These are phyloP conservation scores for Aspergillus sp. DNA, from an alignment of 2,329 filamentous ascomycete genomes.

Conservation along the genomic window DNA sequence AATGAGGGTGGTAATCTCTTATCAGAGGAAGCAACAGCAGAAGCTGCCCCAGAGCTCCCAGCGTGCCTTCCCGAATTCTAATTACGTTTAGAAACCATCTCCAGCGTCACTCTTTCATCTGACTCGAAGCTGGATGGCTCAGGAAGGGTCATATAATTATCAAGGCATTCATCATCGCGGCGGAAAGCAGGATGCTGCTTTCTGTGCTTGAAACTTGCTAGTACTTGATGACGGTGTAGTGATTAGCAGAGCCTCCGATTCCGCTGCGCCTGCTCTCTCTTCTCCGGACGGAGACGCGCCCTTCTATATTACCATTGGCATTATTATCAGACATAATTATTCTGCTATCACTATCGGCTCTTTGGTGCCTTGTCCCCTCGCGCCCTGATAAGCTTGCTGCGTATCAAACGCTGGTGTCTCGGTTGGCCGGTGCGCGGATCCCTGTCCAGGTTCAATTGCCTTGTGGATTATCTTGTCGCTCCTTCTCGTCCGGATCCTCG, in stretches of 20 bases:
- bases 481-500: background rate
- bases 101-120: background rate
- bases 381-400: slow-evolving; percentile 32
- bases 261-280: background rate
- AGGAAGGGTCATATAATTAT: background rate
- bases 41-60: background rate
- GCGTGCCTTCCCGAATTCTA: background rate
- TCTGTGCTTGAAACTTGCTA: background rate
- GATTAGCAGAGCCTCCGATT: slow-evolving; percentile 1
- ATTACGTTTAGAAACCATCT: background rate
- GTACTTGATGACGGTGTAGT: background rate
- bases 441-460: slow-evolving; percentile 8
- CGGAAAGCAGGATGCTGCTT: background rate
- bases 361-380: background rate
- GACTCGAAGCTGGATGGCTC: background rate
- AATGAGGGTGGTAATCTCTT: slow-evolving; percentile 39
- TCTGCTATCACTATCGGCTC: background rate
- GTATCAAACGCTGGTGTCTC: slow-evolving; percentile 11
- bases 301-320: background rate
- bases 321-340: background rate
- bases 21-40: background rate
- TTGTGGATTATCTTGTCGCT: background rate
- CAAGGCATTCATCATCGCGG: background rate
- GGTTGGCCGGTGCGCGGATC: slow-evolving; percentile 27
- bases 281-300: background rate